Conservation (phyloP, 176 grass and related monocot genomes). For the Hsuehochloa calcarea region DNA sequence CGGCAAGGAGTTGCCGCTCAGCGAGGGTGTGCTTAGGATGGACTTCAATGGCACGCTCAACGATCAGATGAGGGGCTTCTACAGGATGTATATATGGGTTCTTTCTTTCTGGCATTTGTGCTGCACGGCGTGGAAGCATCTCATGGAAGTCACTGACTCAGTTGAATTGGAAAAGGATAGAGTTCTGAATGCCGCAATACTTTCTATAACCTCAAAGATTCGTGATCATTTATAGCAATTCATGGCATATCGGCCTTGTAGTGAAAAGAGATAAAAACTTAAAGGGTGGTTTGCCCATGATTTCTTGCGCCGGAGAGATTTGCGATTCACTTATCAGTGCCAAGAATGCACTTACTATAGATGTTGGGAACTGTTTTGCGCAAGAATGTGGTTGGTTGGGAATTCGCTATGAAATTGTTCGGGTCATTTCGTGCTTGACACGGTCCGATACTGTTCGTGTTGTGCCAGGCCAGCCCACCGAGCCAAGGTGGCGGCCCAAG, state of each 20-base stretch:
- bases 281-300: not conserved
- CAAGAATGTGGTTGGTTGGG: not conserved
- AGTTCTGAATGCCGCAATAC: not conserved
- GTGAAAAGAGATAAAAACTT: not conserved
- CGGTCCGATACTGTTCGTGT: no score
- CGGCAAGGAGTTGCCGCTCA: constrained; percentile 13
- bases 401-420: not conserved
- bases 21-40: constrained; percentile 56
- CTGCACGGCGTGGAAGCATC: not conserved
- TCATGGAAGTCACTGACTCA: not conserved
- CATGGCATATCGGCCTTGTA: no score
- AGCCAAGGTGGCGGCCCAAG: no score
- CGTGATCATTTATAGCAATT: not conserved
- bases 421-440: no score
- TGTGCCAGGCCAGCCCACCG: no score
- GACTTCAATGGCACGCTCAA: constrained; percentile 60
- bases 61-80: constrained; percentile 79
- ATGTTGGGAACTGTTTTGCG: not conserved
- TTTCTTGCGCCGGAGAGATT: not conserved
- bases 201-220: not conserved
- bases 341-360: not conserved
- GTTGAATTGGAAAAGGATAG: not conserved
- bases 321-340: not conserved
- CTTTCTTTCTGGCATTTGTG: not conserved
- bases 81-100: constrained; percentile 48